A percentile compares a stretch with the other conserved stretches of the same genome.
These are phyloP conservation scores for Aspergillus steynii DNA, from an alignment of 495 filamentous ascomycete genomes.

Conservation along the genomic window DNA sequence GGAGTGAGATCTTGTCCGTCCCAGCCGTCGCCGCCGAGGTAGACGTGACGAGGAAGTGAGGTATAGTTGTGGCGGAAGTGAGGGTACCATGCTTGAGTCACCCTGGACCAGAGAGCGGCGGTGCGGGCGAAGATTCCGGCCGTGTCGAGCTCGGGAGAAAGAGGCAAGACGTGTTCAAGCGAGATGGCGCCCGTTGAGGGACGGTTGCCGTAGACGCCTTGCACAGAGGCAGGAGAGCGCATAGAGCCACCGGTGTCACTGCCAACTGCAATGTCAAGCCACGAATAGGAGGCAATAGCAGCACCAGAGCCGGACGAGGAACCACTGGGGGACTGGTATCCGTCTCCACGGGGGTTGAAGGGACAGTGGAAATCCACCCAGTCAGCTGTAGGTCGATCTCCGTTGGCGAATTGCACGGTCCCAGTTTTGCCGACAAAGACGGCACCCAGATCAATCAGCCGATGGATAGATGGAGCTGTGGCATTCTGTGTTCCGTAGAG, in stretches of 20 bases:
- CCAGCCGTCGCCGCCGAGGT: slow-evolving; percentile 13
- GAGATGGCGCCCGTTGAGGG: slow-evolving; percentile 26
- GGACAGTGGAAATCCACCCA: slow-evolving; percentile 46
- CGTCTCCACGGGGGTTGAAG: slow-evolving; percentile 47
- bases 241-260: slow-evolving; percentile 48
- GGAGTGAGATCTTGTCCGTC: slow-evolving; percentile 14
- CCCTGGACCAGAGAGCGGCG: slow-evolving; percentile 45
- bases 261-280: slow-evolving; percentile 48
- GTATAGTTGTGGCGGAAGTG: slow-evolving; percentile 31
- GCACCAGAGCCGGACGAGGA: slow-evolving; percentile 42
- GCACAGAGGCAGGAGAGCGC: slow-evolving; percentile 34
- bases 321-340: slow-evolving; percentile 41
- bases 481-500: slow-evolving; percentile 33
- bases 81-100: slow-evolving; percentile 46
- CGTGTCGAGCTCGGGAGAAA: slow-evolving; percentile 46
- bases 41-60: slow-evolving; percentile 28
- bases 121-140: slow-evolving; percentile 50
- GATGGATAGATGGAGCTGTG: slow-evolving; percentile 36
- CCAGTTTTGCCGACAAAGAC: slow-evolving; percentile 51
- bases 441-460: slow-evolving; percentile 44
- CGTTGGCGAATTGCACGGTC: slow-evolving; percentile 47
- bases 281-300: slow-evolving; percentile 39
- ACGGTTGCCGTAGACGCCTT: slow-evolving; percentile 39
- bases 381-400: slow-evolving; percentile 36
- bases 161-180: slow-evolving; percentile 40